phyloP scores from a whole-genome alignment of 2,329 filamentous ascomycete species.

The Apiospora malaysiana region DNA sequence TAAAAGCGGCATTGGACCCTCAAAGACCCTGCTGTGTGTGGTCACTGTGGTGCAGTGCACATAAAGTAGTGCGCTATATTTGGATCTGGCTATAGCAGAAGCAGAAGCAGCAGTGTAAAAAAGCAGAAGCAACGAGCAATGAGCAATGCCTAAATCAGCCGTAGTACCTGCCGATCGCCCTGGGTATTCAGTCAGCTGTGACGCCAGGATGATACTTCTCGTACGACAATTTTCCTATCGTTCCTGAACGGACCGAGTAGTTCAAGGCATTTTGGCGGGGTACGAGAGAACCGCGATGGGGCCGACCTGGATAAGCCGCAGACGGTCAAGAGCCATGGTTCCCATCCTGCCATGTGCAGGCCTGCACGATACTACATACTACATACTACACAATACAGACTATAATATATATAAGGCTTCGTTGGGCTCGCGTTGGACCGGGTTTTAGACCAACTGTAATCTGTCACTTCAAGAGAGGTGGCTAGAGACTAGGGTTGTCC shows the following conservation, averaged over 20 bases:
- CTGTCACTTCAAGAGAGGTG: neutral
- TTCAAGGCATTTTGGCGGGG: slow-evolving; percentile 14
- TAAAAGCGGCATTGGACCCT: neutral
- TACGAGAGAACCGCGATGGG: neutral
- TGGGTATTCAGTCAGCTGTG: neutral
- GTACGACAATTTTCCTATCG: neutral
- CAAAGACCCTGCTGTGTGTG: no score
- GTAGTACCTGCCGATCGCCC: slow-evolving; percentile 8
- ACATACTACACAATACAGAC: no score
- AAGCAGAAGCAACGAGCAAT: neutral
- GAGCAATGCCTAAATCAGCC: neutral
- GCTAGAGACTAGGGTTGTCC: neutral
- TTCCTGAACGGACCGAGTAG: slow-evolving; percentile 13
- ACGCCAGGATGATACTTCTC: slow-evolving; percentile 7
- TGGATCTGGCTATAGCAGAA: neutral
- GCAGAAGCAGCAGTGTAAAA: no score
- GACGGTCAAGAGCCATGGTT: neutral
- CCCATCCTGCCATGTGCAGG: neutral
- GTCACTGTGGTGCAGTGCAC: neutral
- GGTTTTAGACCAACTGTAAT: neutral
- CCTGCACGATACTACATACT: neutral
- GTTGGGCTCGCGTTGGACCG: neutral
- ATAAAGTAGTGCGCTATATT: neutral
- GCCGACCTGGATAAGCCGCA: slow-evolving; percentile 5
- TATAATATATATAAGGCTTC: neutral